Evolutionary conservation across 805 yeast species (phyloP).

Genomic region (Candida qinlingensis): DNA sequence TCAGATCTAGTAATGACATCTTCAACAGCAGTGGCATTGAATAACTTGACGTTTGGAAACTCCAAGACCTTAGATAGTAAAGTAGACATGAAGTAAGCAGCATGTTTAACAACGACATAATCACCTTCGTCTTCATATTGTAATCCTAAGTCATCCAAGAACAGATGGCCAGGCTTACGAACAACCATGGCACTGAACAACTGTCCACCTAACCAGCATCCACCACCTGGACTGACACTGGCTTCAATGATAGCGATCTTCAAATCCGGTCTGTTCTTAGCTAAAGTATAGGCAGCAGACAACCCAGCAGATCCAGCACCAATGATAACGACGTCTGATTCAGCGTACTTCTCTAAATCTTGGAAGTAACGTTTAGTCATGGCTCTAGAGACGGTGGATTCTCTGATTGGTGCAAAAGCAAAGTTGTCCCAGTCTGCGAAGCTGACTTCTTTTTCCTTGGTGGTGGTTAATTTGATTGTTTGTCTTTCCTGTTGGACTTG

Average conservation of each 20-base stretch:
- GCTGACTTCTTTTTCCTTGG: neutral
- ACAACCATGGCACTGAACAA: slow-evolving; percentile 44
- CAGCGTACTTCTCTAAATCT: slow-evolving; percentile 51
- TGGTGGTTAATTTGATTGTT: neutral
- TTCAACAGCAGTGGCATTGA: slow-evolving; percentile 55
- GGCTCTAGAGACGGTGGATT: slow-evolving; percentile 74
- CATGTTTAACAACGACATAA: slow-evolving; percentile 37
- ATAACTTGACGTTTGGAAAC: slow-evolving; percentile 76
- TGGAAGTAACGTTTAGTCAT: slow-evolving; percentile 72
- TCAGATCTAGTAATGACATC: slow-evolving; percentile 71
- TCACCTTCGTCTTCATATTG: slow-evolving; percentile 77
- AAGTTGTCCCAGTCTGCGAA: slow-evolving; percentile 58
- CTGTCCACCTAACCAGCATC: slow-evolving; percentile 76
- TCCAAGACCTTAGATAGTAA: slow-evolving; percentile 61
- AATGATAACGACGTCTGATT: slow-evolving; percentile 66
- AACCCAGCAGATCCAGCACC: slow-evolving; percentile 80
- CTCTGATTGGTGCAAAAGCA: slow-evolving; percentile 67
- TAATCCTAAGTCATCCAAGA: slow-evolving; percentile 42
- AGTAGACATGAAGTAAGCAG: slow-evolving; percentile 71
- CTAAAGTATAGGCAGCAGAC: slow-evolving; percentile 69
- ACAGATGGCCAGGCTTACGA: neutral
- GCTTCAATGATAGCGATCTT: slow-evolving; percentile 72
- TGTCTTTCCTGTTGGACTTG: neutral
- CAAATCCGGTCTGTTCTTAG: slow-evolving; percentile 69
- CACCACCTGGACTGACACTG: slow-evolving; percentile 75